Evolutionary conservation across 2,329 filamentous ascomycete genomes (phyloP), one percentile per base, ranked within the genome.

Genomic region (Tolypocladium album): DNA sequence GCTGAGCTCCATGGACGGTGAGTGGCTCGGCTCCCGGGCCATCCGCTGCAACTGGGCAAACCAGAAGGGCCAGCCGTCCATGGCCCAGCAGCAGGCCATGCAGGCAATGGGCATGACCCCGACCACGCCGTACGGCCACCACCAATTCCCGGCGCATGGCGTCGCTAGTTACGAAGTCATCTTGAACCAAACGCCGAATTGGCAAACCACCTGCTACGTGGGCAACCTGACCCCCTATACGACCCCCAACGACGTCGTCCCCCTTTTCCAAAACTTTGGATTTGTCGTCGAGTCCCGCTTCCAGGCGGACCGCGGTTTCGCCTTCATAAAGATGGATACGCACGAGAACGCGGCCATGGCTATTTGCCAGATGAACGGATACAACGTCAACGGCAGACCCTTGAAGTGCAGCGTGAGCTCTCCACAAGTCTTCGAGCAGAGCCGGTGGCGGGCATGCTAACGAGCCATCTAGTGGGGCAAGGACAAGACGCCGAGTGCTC

Each of bases 41-140:
- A 99, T 99, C 71, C 92, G 94, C 68, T 97, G 93, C 84, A 99
- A 99, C 81, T 99, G 94, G 94, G 94, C 94, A 62, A 99, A 99
- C 79, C 94, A 99, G 73, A 99, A 99, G 81, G 94, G 94, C n/a
- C 94, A 99, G 72, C 94, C 94, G 60, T 97, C 94, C 2, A 97
- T 97, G 75, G 92, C 92, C 56, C 93, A 99, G 78, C 94, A 97
- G 77, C 91, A 96, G 76, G 91, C 92, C 43, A 94, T 99, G 91
- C 88, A 88, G 63, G 89, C 92, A 61, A 96, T 97, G 90, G 94
- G 94, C 72, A 92, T 99, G 88, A 96, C 93, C 34, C 94, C 94
- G 6, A 96, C 93, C 38, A 97, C 92, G 55, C 92, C 93, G 15
- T 99, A 92, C 70, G 94, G 93, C 40, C 92, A 96, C 72, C 94